Percentiles rank a stretch among this genome's conserved stretches.
Conservation (phyloP, 139 green algal species). For the Chlamydomonas sphaeroides region DNA sequence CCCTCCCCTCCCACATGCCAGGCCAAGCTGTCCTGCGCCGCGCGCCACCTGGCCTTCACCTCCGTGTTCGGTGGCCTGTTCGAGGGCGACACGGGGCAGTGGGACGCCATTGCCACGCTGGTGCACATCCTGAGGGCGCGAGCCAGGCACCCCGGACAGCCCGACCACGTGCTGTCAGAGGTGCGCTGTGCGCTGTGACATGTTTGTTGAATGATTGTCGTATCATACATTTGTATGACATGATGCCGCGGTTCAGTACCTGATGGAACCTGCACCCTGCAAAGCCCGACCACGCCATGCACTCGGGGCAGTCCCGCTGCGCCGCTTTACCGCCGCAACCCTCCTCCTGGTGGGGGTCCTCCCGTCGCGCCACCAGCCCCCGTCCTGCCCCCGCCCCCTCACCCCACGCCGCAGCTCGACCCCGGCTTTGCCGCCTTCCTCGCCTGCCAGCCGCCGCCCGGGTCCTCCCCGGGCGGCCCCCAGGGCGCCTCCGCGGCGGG, state of each 20-base stretch:
- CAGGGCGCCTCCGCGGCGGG: no score
- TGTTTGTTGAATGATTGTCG: no score
- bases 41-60: slow-evolving; percentile 3
- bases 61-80: slow-evolving; percentile 16
- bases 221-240: no score
- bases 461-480: background rate
- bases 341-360: no score
- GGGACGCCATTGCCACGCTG: slow-evolving; percentile 15
- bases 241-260: no score
- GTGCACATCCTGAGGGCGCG: slow-evolving; percentile 15
- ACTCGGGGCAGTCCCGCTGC: no score
- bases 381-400: no score
- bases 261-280: no score
- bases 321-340: no score
- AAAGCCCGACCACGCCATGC: no score
- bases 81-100: slow-evolving; percentile 8
- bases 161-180: slow-evolving; percentile 27
- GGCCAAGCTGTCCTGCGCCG: slow-evolving; percentile 27
- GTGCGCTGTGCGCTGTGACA: background rate
- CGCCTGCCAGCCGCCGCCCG: background rate
- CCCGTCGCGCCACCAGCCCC: no score
- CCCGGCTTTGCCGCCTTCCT: slow-evolving; percentile 30
- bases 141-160: background rate
- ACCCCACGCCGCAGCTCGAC: background rate
- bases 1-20: background rate